These are phyloP conservation scores for Echites panduratus DNA, from an alignment of 257 asterid species.

Conservation along the genomic window DNA sequence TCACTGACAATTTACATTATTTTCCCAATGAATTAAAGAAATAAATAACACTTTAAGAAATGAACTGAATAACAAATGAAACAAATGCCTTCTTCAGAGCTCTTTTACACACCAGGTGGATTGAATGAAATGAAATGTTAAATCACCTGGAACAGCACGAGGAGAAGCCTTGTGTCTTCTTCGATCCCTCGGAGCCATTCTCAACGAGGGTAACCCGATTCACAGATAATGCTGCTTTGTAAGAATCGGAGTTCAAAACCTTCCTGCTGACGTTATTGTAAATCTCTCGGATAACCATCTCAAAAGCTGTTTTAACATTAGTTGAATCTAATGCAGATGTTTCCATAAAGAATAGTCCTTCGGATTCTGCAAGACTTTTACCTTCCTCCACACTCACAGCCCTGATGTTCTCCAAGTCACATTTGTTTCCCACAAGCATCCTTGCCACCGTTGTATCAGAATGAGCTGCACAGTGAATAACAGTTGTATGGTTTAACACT, in stretches of 20 bases:
- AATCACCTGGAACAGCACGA: slow-evolving; percentile 22
- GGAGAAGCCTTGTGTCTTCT: slow-evolving; percentile 12
- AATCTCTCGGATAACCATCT: slow-evolving; percentile 26
- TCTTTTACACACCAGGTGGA: neutral
- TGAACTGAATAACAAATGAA: neutral
- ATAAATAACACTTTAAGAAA: neutral
- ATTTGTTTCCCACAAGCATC: slow-evolving; percentile 28
- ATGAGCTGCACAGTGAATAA: slow-evolving; percentile 19
- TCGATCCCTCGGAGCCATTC: slow-evolving; percentile 16
- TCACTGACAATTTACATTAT: neutral
- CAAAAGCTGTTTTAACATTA: slow-evolving; percentile 25
- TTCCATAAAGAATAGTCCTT: slow-evolving; percentile 30
- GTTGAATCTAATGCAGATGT: slow-evolving; percentile 33
- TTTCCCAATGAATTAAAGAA: neutral
- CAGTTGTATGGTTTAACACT: neutral
- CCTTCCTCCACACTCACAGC: slow-evolving; percentile 27
- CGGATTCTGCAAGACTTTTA: slow-evolving; percentile 23
- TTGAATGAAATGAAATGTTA: neutral
- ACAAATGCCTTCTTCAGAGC: neutral
- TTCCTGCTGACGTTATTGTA: slow-evolving; percentile 26
- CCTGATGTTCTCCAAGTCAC: slow-evolving; percentile 28
- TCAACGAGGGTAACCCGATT: slow-evolving; percentile 22
- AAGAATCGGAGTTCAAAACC: slow-evolving; percentile 24
- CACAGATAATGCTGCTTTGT: slow-evolving; percentile 24
- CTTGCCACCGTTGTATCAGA: slow-evolving; percentile 24